A percentile compares a stretch with the other conserved stretches of the same genome.
Conservation (phyloP, 345 rosid species). For the Excoecaria agallocha region DNA sequence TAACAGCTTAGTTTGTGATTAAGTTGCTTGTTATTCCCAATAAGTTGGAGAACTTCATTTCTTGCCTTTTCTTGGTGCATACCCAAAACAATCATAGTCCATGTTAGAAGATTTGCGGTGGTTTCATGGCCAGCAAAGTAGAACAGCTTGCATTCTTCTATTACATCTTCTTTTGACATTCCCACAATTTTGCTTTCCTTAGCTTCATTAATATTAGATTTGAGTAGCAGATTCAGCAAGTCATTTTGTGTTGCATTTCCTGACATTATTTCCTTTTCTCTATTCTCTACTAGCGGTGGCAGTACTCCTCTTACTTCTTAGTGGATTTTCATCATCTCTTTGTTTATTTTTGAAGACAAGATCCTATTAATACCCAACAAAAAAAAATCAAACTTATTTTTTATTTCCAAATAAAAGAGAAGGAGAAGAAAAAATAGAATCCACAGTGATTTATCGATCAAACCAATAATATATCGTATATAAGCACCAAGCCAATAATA, state of each 20-base stretch:
- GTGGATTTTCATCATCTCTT: conserved; percentile 23
- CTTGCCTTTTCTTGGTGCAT: conserved; percentile 26
- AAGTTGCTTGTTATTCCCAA: conserved; percentile 8
- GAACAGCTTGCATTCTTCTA: conserved; percentile 29
- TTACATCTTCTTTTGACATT: conserved; percentile 21
- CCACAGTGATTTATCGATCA: no score
- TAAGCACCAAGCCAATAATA: no score
- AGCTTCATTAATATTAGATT: conserved; percentile 4
- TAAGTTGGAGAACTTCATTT: conserved; percentile 8
- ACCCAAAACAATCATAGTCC: conserved; percentile 19
- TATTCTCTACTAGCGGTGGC: conserved; percentile 11
- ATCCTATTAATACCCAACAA: conserved; percentile 4
- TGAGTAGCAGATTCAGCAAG: conserved; percentile 20
- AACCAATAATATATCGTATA: no score
- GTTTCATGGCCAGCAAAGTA: conserved; percentile 43
- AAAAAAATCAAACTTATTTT: background rate
- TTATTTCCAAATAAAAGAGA: background rate
- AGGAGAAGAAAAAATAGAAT: background rate
- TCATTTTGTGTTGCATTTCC: conserved; percentile 12
- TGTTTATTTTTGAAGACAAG: conserved; percentile 24
- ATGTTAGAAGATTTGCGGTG: conserved; percentile 31
- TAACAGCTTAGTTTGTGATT: no score
- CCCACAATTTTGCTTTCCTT: conserved; percentile 3
- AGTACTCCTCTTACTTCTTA: conserved; percentile 12
- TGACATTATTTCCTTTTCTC: conserved; percentile 18